phyloP scores from a whole-genome alignment of 208 protist species.

The Leishmania braziliensis region DNA sequence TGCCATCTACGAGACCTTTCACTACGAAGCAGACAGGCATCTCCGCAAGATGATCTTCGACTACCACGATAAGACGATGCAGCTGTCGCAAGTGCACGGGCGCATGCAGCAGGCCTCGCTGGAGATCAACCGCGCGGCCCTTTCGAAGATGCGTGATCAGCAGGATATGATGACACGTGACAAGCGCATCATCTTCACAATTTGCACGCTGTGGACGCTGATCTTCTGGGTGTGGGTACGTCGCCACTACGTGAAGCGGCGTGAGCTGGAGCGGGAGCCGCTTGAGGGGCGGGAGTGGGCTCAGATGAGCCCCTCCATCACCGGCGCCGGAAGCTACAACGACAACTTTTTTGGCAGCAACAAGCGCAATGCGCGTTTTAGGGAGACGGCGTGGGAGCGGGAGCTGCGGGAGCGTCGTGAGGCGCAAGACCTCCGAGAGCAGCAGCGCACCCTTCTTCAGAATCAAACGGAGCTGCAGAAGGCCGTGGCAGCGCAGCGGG shows the following conservation, averaged over 20 bases:
- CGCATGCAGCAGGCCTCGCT: constrained; percentile 82
- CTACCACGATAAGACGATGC: constrained; percentile 88
- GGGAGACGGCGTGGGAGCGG: constrained; percentile 79
- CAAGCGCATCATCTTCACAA: constrained; percentile 59
- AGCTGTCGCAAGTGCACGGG: constrained; percentile 88
- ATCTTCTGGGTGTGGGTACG: constrained; percentile 89
- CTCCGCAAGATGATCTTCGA: constrained; percentile 87
- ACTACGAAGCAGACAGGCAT: constrained; percentile 84
- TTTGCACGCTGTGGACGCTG: constrained; percentile 61
- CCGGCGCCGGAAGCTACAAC: constrained; percentile 59
- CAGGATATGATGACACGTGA: constrained; percentile 86
- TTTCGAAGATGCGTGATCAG: constrained; percentile 81
- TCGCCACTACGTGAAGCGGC: constrained; percentile 69
- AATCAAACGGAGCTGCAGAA: constrained; percentile 32
- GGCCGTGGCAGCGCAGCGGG: constrained; percentile 18
- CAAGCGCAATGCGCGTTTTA: constrained; percentile 58
- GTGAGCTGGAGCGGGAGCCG: constrained; percentile 48
- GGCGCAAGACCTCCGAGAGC: constrained; percentile 18
- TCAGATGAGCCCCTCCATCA: constrained; percentile 39
- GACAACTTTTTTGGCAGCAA: constrained; percentile 57
- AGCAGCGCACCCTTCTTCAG: constrained; percentile 11
- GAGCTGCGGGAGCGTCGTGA: constrained; percentile 72
- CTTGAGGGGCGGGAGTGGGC: constrained; percentile 12
- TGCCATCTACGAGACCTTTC: constrained; percentile 79
- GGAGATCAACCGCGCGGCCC: constrained; percentile 78